These are phyloP conservation scores for Capsicum chinense DNA, from an alignment of 257 asterid genomes.

Conservation along the genomic window DNA sequence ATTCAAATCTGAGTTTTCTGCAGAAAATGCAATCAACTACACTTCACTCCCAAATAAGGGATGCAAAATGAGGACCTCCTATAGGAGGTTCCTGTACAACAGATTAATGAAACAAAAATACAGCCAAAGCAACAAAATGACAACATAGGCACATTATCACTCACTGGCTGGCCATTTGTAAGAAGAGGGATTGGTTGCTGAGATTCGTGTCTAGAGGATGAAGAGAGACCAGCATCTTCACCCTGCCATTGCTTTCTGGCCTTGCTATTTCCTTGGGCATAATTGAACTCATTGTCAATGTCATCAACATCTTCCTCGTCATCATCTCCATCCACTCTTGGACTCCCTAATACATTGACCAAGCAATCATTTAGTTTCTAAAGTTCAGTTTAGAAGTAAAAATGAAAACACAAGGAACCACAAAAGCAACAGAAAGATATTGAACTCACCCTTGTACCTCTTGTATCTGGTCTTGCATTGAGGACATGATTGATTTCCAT, in stretches of 20 bases:
- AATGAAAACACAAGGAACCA: not conserved
- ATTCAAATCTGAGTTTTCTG: not conserved
- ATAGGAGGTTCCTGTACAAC: not conserved
- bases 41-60: not conserved
- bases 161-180: slow-evolving; percentile 79
- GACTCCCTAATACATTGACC: slow-evolving; percentile 63
- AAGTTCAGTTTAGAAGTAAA: slow-evolving; percentile 18
- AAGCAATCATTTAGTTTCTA: not conserved
- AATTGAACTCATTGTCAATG: slow-evolving; percentile 73
- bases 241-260: slow-evolving; percentile 82
- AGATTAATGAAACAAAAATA: slow-evolving; percentile 12
- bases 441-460: slow-evolving; percentile 73
- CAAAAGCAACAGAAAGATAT: not conserved
- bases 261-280: slow-evolving; percentile 65
- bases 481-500: slow-evolving; percentile 87
- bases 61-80: not conserved
- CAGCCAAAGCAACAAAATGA: slow-evolving; percentile 20
- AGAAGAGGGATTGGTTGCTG: slow-evolving; percentile 89
- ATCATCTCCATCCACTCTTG: slow-evolving; percentile 91
- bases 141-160: slow-evolving; percentile 37
- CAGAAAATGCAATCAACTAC: slow-evolving; percentile 12
- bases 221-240: slow-evolving; percentile 78
- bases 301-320: slow-evolving; percentile 87
- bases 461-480: slow-evolving; percentile 92
- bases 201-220: slow-evolving; percentile 83